Base-by-base conservation (phyloP, 2,329 filamentous ascomycete species). In the Penicillium sp. region DNA sequence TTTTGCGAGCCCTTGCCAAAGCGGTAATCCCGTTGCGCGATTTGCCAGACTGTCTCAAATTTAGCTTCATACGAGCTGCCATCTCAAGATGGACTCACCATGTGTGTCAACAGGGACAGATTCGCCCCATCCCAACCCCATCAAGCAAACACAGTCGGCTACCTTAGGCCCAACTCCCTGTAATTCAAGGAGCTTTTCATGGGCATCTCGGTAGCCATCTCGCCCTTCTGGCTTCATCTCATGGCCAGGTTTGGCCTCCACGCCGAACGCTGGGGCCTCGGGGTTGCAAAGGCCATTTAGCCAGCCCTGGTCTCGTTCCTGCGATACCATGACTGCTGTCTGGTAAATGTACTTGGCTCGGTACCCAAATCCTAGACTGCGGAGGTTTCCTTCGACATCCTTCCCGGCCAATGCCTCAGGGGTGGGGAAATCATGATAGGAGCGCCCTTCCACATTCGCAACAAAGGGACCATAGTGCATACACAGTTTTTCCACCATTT, bases 71-170 rank as follows among this genome's bases (percentile, higher is more conserved):
- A 20, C 9, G 3, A n/a, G 2, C 13, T 12, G 10, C 7, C 13
- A 17, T 3, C 25, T 12, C 4, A 6, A 7, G 16, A 10, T 15
- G 6, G 18, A 53, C 63, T 57, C 51, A 75, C 72, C 76, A 65
- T 98, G 93, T 1, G 93, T 98, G 63, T 98, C 92, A 20, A 98
- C 85, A 0, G 92, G 92, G 1, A 98, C 89, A 2, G 89, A 82
- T 65, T 96, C 90, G 20, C 84, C 84, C 90, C 93, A 98, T 17
- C 89, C 90, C 10, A 98, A 68, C 0, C 93, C 93, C 84, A 98
- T 95, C 13, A 98, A 70, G 58, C 85, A 95, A 6, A 96, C 89
- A 58, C 93, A 98, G 61, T 98, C 93, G 4, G 92, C 85, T 0
- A 98, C 92, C 62, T 98, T 98, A 1, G 93, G 92, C 0, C 92